Evolutionary conservation across 768 basidiomycete species (phyloP), one percentile per base, ranked within the genome.

Genomic region (Guyanaporus albipodus): DNA sequence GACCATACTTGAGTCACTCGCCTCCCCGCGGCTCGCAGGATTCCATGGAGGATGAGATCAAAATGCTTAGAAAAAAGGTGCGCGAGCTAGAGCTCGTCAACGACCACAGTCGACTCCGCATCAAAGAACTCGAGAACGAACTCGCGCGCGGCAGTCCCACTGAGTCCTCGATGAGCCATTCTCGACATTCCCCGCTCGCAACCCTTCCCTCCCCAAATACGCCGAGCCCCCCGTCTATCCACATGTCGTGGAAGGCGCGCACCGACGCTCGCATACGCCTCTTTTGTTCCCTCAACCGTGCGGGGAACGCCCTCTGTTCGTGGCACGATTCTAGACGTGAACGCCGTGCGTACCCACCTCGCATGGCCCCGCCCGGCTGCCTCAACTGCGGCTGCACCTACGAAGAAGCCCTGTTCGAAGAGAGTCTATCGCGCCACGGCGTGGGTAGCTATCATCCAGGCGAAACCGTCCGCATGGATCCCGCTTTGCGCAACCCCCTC

Each of bases 271-370:
- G 90, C 29, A 70, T 73, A 53, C 79, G 79, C 44, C 72, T 79
- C 35, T 85, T 83, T 67, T 92, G 89, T 63, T 85, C 88, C 4
- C 72, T 87, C 24, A 91, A 92, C 66, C 80, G 90, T 41, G 89
- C 89, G 0, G 90, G 90, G 26, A 92, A 92, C 55, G 88, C 89
- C 1, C 77, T 91, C 28, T 91, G 89, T 62, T 83, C 90, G 4
- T 92, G 89, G 89, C 89, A 92, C 58, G 90, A 92, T 64, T 89
- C 89, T 2, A 76, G 89, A 37, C 80, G 89, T 23, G 89, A 92
- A 67, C 82, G 90, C 24, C 78, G 90, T 8, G 74, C 74, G 0
- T 80, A 77, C 56, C 86, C 89, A 4, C 87, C 90, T 9, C 80
- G 89, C 37, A 84, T 84, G 72, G 90, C 89, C 5, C 89, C 89